A percentile compares a stretch with the other conserved stretches of the same genome.
Evolutionary conservation across 2,329 filamentous ascomycete genomes (phyloP).

Genomic region (Claviceps maximensis): DNA sequence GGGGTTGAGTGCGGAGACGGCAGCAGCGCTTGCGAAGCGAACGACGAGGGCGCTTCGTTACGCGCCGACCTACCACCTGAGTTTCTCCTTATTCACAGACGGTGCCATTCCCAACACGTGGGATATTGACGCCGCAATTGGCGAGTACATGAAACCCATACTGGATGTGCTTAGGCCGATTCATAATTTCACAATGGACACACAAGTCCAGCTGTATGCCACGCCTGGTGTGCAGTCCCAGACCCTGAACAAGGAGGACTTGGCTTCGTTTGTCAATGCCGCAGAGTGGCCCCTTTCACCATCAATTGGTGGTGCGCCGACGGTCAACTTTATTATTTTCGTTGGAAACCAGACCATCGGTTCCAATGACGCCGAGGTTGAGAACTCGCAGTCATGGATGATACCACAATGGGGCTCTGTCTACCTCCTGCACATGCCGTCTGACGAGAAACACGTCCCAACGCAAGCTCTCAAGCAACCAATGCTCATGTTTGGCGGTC

Average conservation of each 20-base stretch:
- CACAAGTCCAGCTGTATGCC: conserved; percentile 93
- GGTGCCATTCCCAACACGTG: conserved; percentile 68
- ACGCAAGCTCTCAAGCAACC: conserved; percentile 59
- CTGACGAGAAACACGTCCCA: conserved; percentile 38
- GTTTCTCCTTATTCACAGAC: conserved; percentile 86
- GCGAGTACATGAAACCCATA: conserved; percentile 69
- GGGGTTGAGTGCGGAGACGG: conserved; percentile 34
- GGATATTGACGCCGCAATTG: conserved; percentile 75
- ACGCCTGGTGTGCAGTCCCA: conserved; percentile 47
- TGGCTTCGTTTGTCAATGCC: conserved; percentile 92
- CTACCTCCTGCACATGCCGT: conserved; percentile 40
- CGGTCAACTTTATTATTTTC: conserved; percentile 91
- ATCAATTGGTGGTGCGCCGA: conserved; percentile 84
- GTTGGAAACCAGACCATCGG: conserved; percentile 65
- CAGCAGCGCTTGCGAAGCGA: conserved; percentile 50
- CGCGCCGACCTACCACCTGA: conserved; percentile 85
- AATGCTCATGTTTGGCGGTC: conserved; percentile 80
- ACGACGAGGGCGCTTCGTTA: conserved; percentile 82
- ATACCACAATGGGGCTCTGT: conserved; percentile 88
- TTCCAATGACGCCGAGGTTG: conserved; percentile 25
- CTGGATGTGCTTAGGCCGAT: conserved; percentile 68
- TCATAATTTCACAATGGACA: conserved; percentile 92
- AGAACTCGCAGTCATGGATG: conserved; percentile 60
- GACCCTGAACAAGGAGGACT: conserved; percentile 67
- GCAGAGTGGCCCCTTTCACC: conserved; percentile 95